Evolutionary conservation across 768 basidiomycete genomes (phyloP).

Genomic region (Hygrocybe punicea): DNA sequence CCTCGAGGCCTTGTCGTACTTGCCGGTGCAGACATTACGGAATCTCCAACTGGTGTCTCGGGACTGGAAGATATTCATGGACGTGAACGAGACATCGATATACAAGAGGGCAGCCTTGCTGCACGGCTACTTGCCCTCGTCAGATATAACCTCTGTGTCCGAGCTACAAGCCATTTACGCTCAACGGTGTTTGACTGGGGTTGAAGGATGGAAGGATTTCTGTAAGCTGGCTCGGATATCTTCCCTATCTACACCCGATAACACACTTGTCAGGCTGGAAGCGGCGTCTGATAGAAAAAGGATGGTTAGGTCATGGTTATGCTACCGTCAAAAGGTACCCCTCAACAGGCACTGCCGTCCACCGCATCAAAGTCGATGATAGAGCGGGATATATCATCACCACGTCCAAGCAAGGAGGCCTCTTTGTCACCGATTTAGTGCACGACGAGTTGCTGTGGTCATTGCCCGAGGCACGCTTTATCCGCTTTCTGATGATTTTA

Average conservation of each 20-base stretch:
- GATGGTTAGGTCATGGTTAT: conserved; percentile 54
- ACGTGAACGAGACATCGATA: conserved; percentile 46
- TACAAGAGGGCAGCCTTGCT: conserved; percentile 56
- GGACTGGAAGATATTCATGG: conserved; percentile 47
- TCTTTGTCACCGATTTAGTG: conserved; percentile 56
- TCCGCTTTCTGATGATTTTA: neutral
- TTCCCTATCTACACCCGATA: conserved; percentile 1
- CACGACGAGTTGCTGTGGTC: conserved; percentile 55
- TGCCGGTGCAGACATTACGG: conserved; percentile 46
- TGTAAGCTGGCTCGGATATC: conserved; percentile 42
- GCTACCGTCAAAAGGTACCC: conserved; percentile 38
- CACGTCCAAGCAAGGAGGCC: conserved; percentile 52
- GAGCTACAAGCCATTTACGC: conserved; percentile 33
- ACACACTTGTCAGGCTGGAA: conserved; percentile 39
- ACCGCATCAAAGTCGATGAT: conserved; percentile 78
- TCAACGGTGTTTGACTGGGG: conserved; percentile 35
- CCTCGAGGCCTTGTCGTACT: conserved; percentile 46
- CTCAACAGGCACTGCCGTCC: conserved; percentile 42
- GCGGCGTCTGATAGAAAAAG: conserved; percentile 43
- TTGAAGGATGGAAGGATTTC: conserved; percentile 53
- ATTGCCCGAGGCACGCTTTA: conserved; percentile 48
- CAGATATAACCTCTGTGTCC: conserved; percentile 21
- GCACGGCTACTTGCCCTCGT: conserved; percentile 44
- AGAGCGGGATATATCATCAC: conserved; percentile 55
- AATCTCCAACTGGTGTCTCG: conserved; percentile 39